Conservation (phyloP, 2,329 filamentous ascomycete species). For the Tolypocladium ovalisporum region DNA sequence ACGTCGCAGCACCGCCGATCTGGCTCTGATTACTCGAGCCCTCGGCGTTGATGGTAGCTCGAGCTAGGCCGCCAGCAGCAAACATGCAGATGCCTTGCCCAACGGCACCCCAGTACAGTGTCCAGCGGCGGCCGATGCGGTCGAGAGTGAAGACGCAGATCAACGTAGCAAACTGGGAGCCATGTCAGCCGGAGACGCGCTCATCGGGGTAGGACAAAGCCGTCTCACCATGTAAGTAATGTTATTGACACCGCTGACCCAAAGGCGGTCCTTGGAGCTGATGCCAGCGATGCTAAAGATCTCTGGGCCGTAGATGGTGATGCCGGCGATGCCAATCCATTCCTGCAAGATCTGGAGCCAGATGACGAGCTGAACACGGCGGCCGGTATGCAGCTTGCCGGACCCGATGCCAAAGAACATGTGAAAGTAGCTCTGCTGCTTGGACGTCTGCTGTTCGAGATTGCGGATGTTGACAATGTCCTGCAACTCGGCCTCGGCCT, state of each 20-base stretch:
- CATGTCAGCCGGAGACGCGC: neutral
- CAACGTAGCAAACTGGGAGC: slow-evolving; percentile 42
- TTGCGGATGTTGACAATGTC: slow-evolving; percentile 56
- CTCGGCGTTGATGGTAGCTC: slow-evolving; percentile 31
- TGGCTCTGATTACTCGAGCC: slow-evolving; percentile 31
- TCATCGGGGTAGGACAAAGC: neutral
- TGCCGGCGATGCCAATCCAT: slow-evolving; percentile 59
- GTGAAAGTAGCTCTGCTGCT: slow-evolving; percentile 46
- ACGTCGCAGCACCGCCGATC: slow-evolving; percentile 54
- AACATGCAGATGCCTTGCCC: slow-evolving; percentile 59
- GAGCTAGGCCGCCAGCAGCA: slow-evolving; percentile 51
- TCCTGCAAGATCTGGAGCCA: slow-evolving; percentile 65
- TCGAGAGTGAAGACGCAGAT: slow-evolving; percentile 62
- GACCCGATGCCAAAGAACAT: slow-evolving; percentile 60
- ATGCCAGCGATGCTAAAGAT: slow-evolving; percentile 61
- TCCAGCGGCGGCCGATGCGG: slow-evolving; percentile 57
- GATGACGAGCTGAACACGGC: slow-evolving; percentile 58
- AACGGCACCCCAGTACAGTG: slow-evolving; percentile 56
- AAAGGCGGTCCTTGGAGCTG: slow-evolving; percentile 46
- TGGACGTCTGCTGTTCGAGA: slow-evolving; percentile 49
- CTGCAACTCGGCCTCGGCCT: slow-evolving; percentile 52
- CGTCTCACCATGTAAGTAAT: slow-evolving; percentile 33
- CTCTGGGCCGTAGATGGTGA: slow-evolving; percentile 47
- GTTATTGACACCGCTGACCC: slow-evolving; percentile 48
- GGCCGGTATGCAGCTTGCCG: slow-evolving; percentile 53